These are phyloP conservation scores for Postia placenta DNA, from an alignment of 768 basidiomycete species.

Conservation along the genomic window DNA sequence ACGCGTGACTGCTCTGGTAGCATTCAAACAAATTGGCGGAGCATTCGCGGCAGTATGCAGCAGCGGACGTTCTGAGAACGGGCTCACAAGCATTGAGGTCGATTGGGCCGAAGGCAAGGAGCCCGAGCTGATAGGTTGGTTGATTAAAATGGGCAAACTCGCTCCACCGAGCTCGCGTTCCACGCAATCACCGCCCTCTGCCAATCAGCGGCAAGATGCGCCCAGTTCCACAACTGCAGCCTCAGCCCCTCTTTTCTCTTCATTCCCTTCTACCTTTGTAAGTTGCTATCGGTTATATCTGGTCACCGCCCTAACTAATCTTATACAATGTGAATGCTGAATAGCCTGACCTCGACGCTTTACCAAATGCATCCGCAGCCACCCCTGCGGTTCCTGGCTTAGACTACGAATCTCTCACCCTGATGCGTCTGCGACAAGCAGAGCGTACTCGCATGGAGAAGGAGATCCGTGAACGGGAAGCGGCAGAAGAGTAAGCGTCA, in stretches of 20 bases:
- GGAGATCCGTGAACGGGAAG: conserved; percentile 71
- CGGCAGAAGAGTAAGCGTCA: conserved; percentile 22
- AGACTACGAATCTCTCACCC: conserved; percentile 75
- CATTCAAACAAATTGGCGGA: conserved; percentile 69
- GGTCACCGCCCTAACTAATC: not conserved
- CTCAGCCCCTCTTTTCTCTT: conserved; percentile 42
- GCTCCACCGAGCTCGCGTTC: conserved; percentile 4
- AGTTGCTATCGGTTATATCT: conserved; percentile 19
- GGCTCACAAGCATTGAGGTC: conserved; percentile 58
- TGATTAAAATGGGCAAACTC: conserved; percentile 41
- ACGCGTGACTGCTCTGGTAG: conserved; percentile 63
- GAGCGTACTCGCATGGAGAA: conserved; percentile 72
- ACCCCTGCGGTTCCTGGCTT: conserved; percentile 40
- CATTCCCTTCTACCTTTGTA: conserved; percentile 57
- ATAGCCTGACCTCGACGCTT: conserved; percentile 17
- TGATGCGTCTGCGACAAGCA: conserved; percentile 77
- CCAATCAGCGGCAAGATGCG: no score
- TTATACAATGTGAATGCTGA: not conserved
- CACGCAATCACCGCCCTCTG: no score
- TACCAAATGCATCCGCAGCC: no score
- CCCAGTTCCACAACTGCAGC: not conserved
- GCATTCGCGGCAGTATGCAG: conserved; percentile 74
- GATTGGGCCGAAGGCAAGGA: conserved; percentile 72
- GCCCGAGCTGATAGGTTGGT: conserved; percentile 65
- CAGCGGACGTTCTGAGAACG: conserved; percentile 43